Evolutionary conservation across 2,329 filamentous ascomycete genomes (phyloP).

Genomic region (Calonectria leucothoes): DNA sequence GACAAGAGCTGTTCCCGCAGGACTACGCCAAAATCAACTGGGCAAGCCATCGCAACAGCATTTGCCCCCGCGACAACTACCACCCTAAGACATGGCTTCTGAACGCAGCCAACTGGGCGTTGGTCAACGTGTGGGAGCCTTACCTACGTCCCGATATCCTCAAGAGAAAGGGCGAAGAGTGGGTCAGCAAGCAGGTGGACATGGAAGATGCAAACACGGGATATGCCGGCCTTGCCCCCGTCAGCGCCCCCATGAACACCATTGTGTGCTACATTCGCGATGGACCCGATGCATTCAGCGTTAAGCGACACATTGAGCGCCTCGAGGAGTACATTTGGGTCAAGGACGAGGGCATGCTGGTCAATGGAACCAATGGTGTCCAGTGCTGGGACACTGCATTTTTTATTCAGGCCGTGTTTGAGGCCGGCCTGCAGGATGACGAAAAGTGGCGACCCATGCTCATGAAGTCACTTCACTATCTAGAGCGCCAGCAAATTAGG

Average conservation of each 20-base stretch:
- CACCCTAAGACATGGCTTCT: slow-evolving; percentile 91
- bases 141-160: slow-evolving; percentile 77
- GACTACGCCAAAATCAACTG: slow-evolving; percentile 84
- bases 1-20: slow-evolving; percentile 85
- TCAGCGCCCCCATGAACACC: slow-evolving; percentile 92
- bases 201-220: slow-evolving; percentile 96
- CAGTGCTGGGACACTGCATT: slow-evolving; percentile 98
- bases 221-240: slow-evolving; percentile 86
- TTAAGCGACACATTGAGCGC: slow-evolving; percentile 82
- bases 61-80: slow-evolving; percentile 85
- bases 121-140: slow-evolving; percentile 85
- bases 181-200: slow-evolving; percentile 84
- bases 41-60: slow-evolving; percentile 82
- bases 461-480: slow-evolving; percentile 81
- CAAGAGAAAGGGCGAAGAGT: slow-evolving; percentile 79
- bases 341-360: slow-evolving; percentile 90
- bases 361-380: slow-evolving; percentile 97
- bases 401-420: slow-evolving; percentile 83
- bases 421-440: slow-evolving; percentile 82
- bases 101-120: slow-evolving; percentile 80
- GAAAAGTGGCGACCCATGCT: slow-evolving; percentile 86
- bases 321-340: slow-evolving; percentile 92
- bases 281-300: slow-evolving; percentile 78
- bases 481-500: slow-evolving; percentile 91
- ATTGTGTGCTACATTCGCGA: slow-evolving; percentile 86